A percentile compares a stretch with the other conserved stretches of the same genome.
phyloP scores from a whole-genome alignment of 768 basidiomycete species.

The Russula sp. region DNA sequence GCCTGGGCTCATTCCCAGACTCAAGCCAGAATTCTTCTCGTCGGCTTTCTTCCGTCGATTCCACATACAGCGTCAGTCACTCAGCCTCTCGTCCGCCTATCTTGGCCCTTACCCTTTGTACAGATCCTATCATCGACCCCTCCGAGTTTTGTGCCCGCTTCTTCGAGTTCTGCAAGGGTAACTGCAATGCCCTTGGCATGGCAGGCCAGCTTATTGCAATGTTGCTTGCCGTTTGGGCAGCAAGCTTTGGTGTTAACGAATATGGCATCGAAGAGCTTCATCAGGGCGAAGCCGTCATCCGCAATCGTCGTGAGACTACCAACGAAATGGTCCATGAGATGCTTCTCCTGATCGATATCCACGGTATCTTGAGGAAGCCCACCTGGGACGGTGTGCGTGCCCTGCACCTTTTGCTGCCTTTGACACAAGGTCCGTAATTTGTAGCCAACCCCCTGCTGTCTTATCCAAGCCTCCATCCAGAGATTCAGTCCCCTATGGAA shows the following conservation, averaged over 20 bases:
- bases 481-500: conserved; percentile 46
- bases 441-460: conserved; percentile 1
- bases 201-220: conserved; percentile 76
- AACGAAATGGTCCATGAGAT: conserved; percentile 74
- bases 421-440: conserved; percentile 68
- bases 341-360: conserved; percentile 74
- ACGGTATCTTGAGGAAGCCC: conserved; percentile 74
- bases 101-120: conserved; percentile 3
- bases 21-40: conserved; percentile 75
- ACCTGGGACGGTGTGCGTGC: conserved; percentile 85
- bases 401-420: conserved; percentile 73
- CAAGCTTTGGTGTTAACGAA: conserved; percentile 85
- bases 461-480: conserved; percentile 34
- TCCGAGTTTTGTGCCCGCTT: conserved; percentile 76
- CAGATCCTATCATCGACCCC: conserved; percentile 85
- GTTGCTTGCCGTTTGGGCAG: conserved; percentile 84
- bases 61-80: conserved; percentile 66
- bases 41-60: conserved; percentile 86
- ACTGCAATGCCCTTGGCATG: conserved; percentile 54
- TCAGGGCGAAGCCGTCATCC: conserved; percentile 38
- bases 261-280: conserved; percentile 55
- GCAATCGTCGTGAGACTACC: conserved; percentile 51
- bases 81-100: conserved; percentile 4
- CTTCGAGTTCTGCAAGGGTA: conserved; percentile 59
- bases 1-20: conserved; percentile 61